Evolutionary conservation across 2,329 filamentous ascomycete species (phyloP).

Genomic region (Ceratocystis colombiana): DNA sequence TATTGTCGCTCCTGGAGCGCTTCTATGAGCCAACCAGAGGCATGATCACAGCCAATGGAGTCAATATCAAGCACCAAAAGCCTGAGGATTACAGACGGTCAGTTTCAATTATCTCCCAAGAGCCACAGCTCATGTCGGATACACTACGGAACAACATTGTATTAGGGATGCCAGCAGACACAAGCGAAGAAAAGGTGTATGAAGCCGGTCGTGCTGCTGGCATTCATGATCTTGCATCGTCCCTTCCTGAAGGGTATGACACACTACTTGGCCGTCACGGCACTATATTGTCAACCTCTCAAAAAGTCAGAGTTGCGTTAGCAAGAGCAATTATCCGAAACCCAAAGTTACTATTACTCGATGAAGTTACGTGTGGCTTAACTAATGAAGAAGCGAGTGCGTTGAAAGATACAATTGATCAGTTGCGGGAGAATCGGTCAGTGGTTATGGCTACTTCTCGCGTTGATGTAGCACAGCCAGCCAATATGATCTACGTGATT

Average conservation of each 20-base stretch:
- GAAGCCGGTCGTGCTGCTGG: slow-evolving; percentile 43
- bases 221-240: slow-evolving; percentile 66
- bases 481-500: slow-evolving; percentile 39
- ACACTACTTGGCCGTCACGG: slow-evolving; percentile 54
- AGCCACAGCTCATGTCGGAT: slow-evolving; percentile 36
- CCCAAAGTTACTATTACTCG: slow-evolving; percentile 54
- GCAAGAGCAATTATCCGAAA: slow-evolving; percentile 52
- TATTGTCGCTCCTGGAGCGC: slow-evolving; percentile 30
- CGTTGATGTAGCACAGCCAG: slow-evolving; percentile 36
- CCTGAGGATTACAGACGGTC: slow-evolving; percentile 39
- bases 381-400: slow-evolving; percentile 48
- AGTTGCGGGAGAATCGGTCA: slow-evolving; percentile 30
- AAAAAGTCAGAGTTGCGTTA: slow-evolving; percentile 55
- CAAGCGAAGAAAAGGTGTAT: slow-evolving; percentile 14
- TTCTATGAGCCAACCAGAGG: slow-evolving; percentile 32
- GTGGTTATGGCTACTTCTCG: slow-evolving; percentile 38
- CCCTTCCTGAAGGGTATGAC: slow-evolving; percentile 48
- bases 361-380: slow-evolving; percentile 58
- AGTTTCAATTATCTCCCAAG: slow-evolving; percentile 49
- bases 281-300: slow-evolving; percentile 54
- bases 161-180: slow-evolving; percentile 31
- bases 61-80: slow-evolving; percentile 39
- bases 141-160: slow-evolving; percentile 60
- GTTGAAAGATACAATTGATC: slow-evolving; percentile 38
- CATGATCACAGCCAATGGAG: slow-evolving; percentile 38